Conservation (phyloP, 345 rosid genomes). For the Heritiera littoralis region DNA sequence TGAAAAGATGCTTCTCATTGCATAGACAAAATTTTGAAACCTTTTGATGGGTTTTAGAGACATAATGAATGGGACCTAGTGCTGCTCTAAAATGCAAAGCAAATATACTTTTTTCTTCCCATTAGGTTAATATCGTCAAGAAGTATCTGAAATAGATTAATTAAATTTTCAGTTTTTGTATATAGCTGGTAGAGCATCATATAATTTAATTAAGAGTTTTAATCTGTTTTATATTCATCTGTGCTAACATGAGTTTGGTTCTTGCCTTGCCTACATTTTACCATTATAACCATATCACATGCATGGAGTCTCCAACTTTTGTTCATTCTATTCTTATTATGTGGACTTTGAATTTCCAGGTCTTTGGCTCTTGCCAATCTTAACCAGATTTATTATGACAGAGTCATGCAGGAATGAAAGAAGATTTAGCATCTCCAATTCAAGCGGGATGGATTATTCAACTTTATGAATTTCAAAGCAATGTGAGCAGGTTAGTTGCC, state of each 20-base stretch:
- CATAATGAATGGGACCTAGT: neutral
- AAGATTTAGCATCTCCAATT: neutral
- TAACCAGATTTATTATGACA: neutral
- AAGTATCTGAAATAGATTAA: conserved; percentile 9
- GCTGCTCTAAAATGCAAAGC: neutral
- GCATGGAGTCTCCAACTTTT: neutral
- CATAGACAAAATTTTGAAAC: conserved; percentile 18
- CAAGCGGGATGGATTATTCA: neutral
- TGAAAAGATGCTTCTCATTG: neutral
- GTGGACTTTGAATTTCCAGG: conserved; percentile 7
- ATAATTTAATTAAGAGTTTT: conserved; percentile 18
- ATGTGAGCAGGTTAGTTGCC: neutral
- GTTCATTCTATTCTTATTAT: conserved; percentile 13
- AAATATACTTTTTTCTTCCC: neutral
- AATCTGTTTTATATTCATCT: conserved; percentile 8
- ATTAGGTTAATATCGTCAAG: neutral
- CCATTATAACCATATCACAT: neutral
- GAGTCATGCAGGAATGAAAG: neutral
- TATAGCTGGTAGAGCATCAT: neutral
- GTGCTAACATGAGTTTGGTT: neutral
- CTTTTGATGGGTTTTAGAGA: conserved; percentile 3
- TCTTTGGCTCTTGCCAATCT: neutral
- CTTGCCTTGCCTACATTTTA: neutral
- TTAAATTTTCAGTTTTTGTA: neutral
- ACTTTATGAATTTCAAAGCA: neutral